Base-by-base conservation (phyloP, 2,329 filamentous ascomycete species). In the Alternaria triticimaculans region DNA sequence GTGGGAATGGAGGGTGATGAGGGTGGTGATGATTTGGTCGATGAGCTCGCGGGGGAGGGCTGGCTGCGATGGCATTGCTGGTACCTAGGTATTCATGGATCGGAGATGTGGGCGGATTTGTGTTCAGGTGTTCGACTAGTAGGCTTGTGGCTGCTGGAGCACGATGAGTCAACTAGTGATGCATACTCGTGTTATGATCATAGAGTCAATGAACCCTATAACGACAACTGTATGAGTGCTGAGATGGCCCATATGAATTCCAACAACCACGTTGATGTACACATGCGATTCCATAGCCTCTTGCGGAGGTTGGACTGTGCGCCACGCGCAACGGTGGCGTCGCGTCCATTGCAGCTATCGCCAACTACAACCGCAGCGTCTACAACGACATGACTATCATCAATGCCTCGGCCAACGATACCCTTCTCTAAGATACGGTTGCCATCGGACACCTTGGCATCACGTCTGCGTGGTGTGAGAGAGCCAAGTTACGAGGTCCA, bases 1-100 rank as follows among this genome's bases (percentile, higher is more conserved):
- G 15, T 63, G 11, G 37, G 37, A 20, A 33, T 65, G 30, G 12
- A 48, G n/a, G 11, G 48, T 8, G 53, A 67, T 45, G 46, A 56
- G 49, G 11, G n/a, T 11, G 21, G 55, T 55, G 15, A 62, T 53
- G n/a, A 65, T 65, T 6, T 18, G n/a, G 37, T 61, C 60, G 14
- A 56, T 59, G 3, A 60, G 45, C 49, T 62, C 54, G 10, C 54
- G 63, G 26, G 63, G 63, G 10, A 67, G 48, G 2, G 15, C 8
- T 9, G 56, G 14, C 12, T n/a, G 18, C 10, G 4, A 44, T 18
- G 30, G 6, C 45, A 50, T 50, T 25, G 33, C 37, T 55, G 15
- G 21, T 3, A 11, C 11, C 21, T 2, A 15, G 15, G 21, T 3
- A 11, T 11, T 33, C 3, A 15, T 2, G 48, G 10, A 21, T 51